Evolutionary conservation across 345 rosid species (phyloP), one percentile per base, ranked within the genome.

Genomic region (Citrus medica): DNA sequence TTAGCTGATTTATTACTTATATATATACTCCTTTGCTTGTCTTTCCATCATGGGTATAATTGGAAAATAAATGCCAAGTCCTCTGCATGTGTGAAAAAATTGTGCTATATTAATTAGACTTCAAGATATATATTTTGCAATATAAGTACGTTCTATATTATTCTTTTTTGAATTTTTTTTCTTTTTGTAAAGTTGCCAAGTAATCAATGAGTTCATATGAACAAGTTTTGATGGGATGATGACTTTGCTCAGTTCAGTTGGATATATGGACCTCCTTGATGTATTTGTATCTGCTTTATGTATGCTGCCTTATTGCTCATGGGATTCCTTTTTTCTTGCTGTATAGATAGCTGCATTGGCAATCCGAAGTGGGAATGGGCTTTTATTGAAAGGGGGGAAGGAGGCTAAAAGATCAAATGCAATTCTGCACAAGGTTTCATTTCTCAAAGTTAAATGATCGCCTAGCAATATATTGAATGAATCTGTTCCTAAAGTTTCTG

Each of bases 401-500:
- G 99, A 97, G 83, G 98, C 99, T 69, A 87, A 83, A 81, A 83
- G 89, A 42, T 97, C 99, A 60, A 97, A 97, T 92, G 97, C 95
- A 77, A 90, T 94, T 82, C 80, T 97, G 85, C 98, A 94, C 85
- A 94, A 93, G 98, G 99, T 92, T 71, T 79, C 32, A 58, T 63
- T 66, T 30, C 72, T 53, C 53, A 71, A 64, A 51, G 48, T 75
- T 51, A 8, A 48, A 24, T 13, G 37, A 51, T 46, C 64, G n/a
- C 33, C 6, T 9, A 21, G 22, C 19, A 51, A 51, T 65, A 48
- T 48, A 16, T 51, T 21, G n/a, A 75, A 51, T 24, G 61, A 67
- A 56, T 71, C 79, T 12, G 40, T 33, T 79, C 53, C 66, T 78
- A 42, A 68, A 59, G 7, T 73, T 77, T 67, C 78, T 60, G 60